These are phyloP conservation scores for Trichoderma sp. DNA, from an alignment of 2,329 filamentous ascomycete species.

Conservation along the genomic window DNA sequence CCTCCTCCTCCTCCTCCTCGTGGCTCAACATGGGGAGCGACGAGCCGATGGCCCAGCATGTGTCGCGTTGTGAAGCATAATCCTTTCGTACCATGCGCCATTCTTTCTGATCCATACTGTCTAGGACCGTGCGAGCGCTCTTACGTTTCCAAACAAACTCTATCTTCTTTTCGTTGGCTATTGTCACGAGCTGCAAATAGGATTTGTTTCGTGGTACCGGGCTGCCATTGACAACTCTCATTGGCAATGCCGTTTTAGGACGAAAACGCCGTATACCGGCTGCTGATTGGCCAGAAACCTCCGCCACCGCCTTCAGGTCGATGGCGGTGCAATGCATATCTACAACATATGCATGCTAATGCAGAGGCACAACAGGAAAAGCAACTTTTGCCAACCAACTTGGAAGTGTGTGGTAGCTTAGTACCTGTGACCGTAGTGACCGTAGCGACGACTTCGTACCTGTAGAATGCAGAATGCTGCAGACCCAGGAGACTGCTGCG, in stretches of 20 bases:
- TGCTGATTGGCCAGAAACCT: slow-evolving; percentile 2
- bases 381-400: background rate
- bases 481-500: background rate
- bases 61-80: background rate
- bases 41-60: background rate
- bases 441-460: background rate
- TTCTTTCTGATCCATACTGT: background rate
- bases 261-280: background rate
- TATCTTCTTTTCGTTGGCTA: background rate
- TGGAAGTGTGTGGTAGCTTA: background rate
- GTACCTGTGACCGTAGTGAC: too few species aligned
- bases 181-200: background rate
- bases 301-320: background rate
- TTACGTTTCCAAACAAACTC: background rate
- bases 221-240: background rate
- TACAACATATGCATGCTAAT: slow-evolving; percentile 1
- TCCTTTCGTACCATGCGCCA: background rate
- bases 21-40: background rate
- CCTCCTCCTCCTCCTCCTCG: too few species aligned
- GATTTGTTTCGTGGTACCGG: background rate
- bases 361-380: background rate
- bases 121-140: too few species aligned
- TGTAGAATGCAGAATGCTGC: background rate
- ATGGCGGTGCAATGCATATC: slow-evolving; percentile 10
- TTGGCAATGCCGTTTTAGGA: slow-evolving; percentile 15